These are phyloP conservation scores for Pichia sp. DNA, from an alignment of 1,139 yeast species.

Conservation along the genomic window DNA sequence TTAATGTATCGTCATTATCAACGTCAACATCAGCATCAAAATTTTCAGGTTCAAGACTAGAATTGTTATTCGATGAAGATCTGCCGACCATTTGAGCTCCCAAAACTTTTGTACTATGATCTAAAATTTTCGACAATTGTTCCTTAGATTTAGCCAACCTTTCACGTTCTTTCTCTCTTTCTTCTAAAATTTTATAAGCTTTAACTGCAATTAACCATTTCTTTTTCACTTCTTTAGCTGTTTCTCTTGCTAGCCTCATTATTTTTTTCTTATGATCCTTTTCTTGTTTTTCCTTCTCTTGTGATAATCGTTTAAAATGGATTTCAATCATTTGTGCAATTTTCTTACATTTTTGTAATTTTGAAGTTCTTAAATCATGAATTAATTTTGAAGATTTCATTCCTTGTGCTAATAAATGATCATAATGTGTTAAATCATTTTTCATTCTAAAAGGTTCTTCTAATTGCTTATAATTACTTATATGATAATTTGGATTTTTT, in stretches of 20 bases:
- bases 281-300: slow-evolving; percentile 78
- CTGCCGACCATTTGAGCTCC: slow-evolving; percentile 69
- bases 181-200: slow-evolving; percentile 53
- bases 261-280: slow-evolving; percentile 66
- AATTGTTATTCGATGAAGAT: slow-evolving; percentile 17
- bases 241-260: slow-evolving; percentile 64
- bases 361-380: slow-evolving; percentile 59
- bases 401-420: slow-evolving; percentile 74
- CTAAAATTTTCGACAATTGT: slow-evolving; percentile 81
- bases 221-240: slow-evolving; percentile 78
- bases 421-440: slow-evolving; percentile 52
- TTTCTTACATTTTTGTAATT: slow-evolving; percentile 63
- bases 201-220: slow-evolving; percentile 90
- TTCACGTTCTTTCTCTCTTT: slow-evolving; percentile 59
- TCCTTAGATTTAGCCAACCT: slow-evolving; percentile 76
- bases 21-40: no score
- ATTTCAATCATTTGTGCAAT: slow-evolving; percentile 79
- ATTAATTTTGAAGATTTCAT: slow-evolving; percentile 64
- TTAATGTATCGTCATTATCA: slow-evolving; percentile 14
- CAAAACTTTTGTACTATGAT: slow-evolving; percentile 82
- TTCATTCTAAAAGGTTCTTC: slow-evolving; percentile 38
- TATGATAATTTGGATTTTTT: slow-evolving; percentile 25
- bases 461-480: slow-evolving; percentile 33
- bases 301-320: slow-evolving; percentile 79
- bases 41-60: slow-evolving; percentile 11